These are phyloP conservation scores for Blastomyces silverae DNA, from an alignment of 2,329 filamentous ascomycete species.

Conservation along the genomic window DNA sequence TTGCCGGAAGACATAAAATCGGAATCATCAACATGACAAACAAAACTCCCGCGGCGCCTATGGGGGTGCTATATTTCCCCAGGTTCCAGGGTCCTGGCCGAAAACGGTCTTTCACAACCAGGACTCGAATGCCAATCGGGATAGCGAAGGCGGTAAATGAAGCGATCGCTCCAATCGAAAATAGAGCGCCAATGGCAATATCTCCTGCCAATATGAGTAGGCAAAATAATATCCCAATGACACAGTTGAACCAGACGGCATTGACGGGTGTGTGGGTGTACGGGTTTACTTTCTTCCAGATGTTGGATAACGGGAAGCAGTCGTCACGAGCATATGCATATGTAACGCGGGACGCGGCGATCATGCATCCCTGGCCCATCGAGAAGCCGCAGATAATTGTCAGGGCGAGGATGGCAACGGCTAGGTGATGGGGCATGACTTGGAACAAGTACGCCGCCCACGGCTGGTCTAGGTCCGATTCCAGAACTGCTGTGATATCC, in stretches of 20 bases:
- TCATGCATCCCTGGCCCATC: slow-evolving; percentile 68
- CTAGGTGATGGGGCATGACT: slow-evolving; percentile 54
- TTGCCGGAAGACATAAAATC: slow-evolving; percentile 58
- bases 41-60: slow-evolving; percentile 50
- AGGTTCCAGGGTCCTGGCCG: slow-evolving; percentile 63
- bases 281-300: slow-evolving; percentile 55
- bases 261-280: slow-evolving; percentile 61
- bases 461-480: slow-evolving; percentile 59
- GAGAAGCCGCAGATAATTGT: slow-evolving; percentile 64
- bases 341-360: slow-evolving; percentile 59
- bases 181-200: slow-evolving; percentile 59
- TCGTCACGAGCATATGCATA: slow-evolving; percentile 68
- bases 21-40: slow-evolving; percentile 63
- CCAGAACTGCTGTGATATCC: slow-evolving; percentile 53
- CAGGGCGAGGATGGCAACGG: slow-evolving; percentile 56
- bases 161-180: slow-evolving; percentile 62
- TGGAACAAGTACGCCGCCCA: slow-evolving; percentile 65
- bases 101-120: slow-evolving; percentile 53
- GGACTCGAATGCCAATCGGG: slow-evolving; percentile 40
- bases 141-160: slow-evolving; percentile 52
- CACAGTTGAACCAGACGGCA: slow-evolving; percentile 60
- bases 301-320: slow-evolving; percentile 56
- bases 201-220: slow-evolving; percentile 60
- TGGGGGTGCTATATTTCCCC: slow-evolving; percentile 52
- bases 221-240: slow-evolving; percentile 53